phyloP scores from a whole-genome alignment of 148 eudicot species.

The Talinum fruticosum region DNA sequence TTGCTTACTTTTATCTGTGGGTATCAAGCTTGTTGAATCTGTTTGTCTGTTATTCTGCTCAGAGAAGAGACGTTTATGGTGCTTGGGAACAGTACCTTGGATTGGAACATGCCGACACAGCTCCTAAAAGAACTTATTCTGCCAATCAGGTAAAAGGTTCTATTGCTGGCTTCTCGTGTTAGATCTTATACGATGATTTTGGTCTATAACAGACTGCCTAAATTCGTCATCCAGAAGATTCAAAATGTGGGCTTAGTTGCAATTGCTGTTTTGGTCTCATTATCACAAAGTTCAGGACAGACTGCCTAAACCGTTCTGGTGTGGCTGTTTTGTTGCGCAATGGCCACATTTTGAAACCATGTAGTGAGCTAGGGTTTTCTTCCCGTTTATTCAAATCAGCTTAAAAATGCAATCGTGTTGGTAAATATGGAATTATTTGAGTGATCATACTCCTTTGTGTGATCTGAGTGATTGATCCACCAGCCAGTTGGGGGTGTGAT shows the following conservation, averaged over 20 bases:
- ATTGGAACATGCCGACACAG: conserved; percentile 77
- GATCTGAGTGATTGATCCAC: background rate
- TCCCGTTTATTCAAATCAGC: no score
- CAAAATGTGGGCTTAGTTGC: no score
- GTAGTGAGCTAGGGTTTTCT: no score
- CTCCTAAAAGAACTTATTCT: conserved; percentile 69
- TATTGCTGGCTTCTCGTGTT: conserved; percentile 5
- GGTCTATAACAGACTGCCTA: no score
- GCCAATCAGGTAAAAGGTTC: conserved; percentile 56
- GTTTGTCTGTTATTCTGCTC: background rate
- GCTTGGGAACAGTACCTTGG: conserved; percentile 99
- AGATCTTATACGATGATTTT: background rate
- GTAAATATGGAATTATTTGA: no score
- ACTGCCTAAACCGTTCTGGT: no score
- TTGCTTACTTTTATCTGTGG: background rate
- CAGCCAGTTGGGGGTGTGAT: background rate
- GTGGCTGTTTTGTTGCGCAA: no score
- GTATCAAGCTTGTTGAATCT: background rate
- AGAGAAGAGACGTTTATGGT: conserved; percentile 93
- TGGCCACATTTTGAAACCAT: no score
- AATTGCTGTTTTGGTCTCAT: no score
- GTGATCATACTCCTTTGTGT: background rate
- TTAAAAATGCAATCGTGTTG: no score
- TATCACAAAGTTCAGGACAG: no score
- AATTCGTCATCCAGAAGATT: no score